phyloP scores from a whole-genome alignment of 176 grass and related monocot genomes.

The Oryza glaberrima region DNA sequence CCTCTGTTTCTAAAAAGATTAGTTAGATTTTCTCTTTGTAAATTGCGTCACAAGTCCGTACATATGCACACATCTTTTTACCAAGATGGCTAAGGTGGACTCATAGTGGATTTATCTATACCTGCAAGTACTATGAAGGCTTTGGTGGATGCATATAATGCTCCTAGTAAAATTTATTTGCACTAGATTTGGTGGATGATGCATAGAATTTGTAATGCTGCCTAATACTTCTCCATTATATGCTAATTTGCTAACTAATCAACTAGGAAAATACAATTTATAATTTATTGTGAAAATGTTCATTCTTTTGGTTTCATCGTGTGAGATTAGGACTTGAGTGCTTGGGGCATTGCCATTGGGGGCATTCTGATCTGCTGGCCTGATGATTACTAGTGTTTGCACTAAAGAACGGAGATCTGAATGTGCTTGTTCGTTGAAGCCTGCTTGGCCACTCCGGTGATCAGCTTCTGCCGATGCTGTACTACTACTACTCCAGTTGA shows the following conservation, averaged over 20 bases:
- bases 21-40: background rate
- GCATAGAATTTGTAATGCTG: background rate
- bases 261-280: background rate
- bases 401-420: conserved; percentile 50
- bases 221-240: background rate
- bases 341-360: background rate
- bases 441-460: conserved; percentile 28
- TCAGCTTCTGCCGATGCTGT: background rate
- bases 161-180: background rate
- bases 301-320: background rate
- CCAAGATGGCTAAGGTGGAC: background rate
- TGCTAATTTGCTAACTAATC: background rate
- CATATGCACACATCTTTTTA: background rate
- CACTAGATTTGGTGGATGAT: background rate
- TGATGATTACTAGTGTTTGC: conserved; percentile 46
- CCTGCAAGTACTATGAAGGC: conserved; percentile 13
- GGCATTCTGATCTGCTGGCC: conserved; percentile 31
- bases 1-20: background rate
- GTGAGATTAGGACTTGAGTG: background rate
- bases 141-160: conserved; percentile 12
- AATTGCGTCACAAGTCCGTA: background rate
- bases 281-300: background rate
- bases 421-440: conserved; percentile 34
- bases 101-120: conserved; percentile 5
- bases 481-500: background rate